Conservation (phyloP, 164 flowering plant genomes). For the Dillenia suffruticosa region DNA sequence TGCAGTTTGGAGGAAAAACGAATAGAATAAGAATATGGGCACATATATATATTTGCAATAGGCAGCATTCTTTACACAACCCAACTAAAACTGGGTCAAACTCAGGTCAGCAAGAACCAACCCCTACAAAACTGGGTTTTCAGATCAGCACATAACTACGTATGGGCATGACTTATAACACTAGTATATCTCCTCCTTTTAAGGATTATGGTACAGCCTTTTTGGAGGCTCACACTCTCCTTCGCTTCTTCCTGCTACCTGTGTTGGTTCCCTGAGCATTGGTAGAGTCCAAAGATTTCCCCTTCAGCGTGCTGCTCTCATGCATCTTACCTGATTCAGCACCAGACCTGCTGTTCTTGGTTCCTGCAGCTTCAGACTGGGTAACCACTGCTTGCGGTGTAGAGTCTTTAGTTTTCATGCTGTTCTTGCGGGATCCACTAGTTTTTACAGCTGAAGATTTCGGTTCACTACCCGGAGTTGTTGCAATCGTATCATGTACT, state of each 20-base stretch:
- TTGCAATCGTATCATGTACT: too few species aligned
- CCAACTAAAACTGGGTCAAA: too few species aligned
- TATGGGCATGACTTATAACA: background rate
- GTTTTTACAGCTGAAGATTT: too few species aligned
- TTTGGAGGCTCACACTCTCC: slow-evolving; percentile 12
- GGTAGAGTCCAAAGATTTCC: slow-evolving; percentile 25
- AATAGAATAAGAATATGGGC: too few species aligned
- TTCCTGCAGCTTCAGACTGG: too few species aligned
- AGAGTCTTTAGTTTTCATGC: too few species aligned
- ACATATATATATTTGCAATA: too few species aligned
- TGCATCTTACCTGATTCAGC: slow-evolving; percentile 9
- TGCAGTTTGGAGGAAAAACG: too few species aligned
- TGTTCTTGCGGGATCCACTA: too few species aligned
- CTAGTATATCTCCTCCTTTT: background rate
- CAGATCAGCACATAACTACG: slow-evolving; percentile 2
- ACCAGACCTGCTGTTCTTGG: slow-evolving; percentile 6
- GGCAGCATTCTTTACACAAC: too few species aligned
- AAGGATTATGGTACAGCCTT: slow-evolving; percentile 9
- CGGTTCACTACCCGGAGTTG: too few species aligned
- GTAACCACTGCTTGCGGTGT: too few species aligned
- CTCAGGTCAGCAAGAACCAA: background rate
- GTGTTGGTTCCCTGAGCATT: slow-evolving; percentile 31
- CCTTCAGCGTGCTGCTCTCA: slow-evolving; percentile 16
- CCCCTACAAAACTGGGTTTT: background rate
- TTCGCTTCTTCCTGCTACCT: slow-evolving; percentile 46